Conservation (phyloP, 2,329 filamentous ascomycete genomes). For the Graphiopsis chlorocephala region DNA sequence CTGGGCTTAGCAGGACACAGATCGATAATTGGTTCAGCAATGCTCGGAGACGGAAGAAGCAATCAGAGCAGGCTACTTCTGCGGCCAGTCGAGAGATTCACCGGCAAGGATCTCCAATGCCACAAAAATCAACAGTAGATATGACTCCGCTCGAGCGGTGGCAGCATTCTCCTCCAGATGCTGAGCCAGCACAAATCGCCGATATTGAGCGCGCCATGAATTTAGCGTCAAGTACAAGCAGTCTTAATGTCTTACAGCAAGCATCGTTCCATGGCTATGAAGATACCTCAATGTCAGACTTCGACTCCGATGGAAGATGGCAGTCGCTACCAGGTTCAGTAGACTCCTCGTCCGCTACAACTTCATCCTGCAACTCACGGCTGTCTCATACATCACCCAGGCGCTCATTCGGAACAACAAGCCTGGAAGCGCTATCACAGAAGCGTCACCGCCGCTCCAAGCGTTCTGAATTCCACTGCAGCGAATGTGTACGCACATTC, state of each 20-base stretch:
- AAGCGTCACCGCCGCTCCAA: background rate
- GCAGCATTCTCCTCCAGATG: conserved; percentile 8
- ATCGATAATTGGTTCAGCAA: conserved; percentile 9
- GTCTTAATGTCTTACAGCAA: background rate
- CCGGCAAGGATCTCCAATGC: background rate
- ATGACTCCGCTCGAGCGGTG: conserved; percentile 7
- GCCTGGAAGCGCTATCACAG: background rate
- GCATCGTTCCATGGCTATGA: background rate
- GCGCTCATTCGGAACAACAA: background rate
- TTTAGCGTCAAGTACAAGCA: background rate
- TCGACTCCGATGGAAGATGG: background rate
- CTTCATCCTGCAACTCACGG: background rate
- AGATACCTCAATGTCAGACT: background rate
- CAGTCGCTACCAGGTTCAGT: background rate
- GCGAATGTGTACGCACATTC: background rate
- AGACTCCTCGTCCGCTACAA: background rate
- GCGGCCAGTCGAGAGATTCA: background rate
- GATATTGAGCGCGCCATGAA: conserved; percentile 2
- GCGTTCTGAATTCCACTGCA: background rate
- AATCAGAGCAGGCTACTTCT: background rate
- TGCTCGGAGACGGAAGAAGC: conserved; percentile 2
- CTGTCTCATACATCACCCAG: background rate
- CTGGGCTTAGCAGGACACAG: conserved; percentile 5
- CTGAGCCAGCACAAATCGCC: background rate
- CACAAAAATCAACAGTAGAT: background rate